These are phyloP conservation scores for Plasmodium falciparum DNA, from an alignment of 169 alveolate species.

Conservation along the genomic window DNA sequence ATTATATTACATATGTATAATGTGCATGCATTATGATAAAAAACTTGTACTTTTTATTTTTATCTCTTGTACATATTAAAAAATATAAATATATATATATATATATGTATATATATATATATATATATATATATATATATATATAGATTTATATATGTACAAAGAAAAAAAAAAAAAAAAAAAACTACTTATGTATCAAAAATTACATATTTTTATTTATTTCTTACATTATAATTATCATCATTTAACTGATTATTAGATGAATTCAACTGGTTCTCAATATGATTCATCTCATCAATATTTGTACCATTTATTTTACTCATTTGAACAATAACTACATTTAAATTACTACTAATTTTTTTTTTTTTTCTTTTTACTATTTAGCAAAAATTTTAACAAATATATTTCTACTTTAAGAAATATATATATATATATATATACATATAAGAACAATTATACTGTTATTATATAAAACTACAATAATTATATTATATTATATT, in stretches of 20 bases:
- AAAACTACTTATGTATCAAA: no score
- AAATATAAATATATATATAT: neutral
- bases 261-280: constrained; percentile 15
- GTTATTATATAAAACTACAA: no score
- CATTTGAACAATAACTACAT: constrained; percentile 37
- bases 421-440: constrained; percentile 1
- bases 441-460: neutral
- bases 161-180: no score
- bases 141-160: neutral
- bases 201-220: neutral
- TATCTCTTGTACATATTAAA: no score
- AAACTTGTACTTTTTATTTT: no score
- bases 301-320: constrained; percentile 71
- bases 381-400: neutral
- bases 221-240: constrained; percentile 19
- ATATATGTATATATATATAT: no score
- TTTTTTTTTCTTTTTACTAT: constrained; percentile 4
- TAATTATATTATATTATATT: no score
- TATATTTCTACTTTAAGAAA: neutral
- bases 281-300: constrained; percentile 39
- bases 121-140: neutral
- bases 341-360: constrained; percentile 8
- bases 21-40: no score
- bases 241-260: neutral
- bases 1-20: no score